Evolutionary conservation across 495 filamentous ascomycete genomes (phyloP).

Genomic region (Aspergillus ostianus): DNA sequence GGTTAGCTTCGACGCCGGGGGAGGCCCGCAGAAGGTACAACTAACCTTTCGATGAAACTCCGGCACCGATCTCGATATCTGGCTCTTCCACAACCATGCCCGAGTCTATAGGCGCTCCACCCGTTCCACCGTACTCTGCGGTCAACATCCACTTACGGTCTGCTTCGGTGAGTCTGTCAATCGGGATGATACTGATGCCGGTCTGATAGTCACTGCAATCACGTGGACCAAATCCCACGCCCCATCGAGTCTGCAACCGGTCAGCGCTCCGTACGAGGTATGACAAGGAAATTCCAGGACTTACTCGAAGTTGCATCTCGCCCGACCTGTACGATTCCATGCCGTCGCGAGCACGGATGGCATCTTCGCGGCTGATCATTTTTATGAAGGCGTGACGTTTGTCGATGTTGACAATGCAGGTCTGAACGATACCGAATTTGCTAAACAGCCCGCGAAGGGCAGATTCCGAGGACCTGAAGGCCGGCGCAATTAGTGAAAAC

Average conservation of each 20-base stretch:
- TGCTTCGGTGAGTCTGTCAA: slow-evolving; percentile 87
- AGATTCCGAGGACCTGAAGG: slow-evolving; percentile 65
- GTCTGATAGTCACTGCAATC: slow-evolving; percentile 96
- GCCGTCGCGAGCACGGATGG: slow-evolving; percentile 77
- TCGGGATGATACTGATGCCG: slow-evolving; percentile 90
- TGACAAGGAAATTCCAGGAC: slow-evolving; percentile 24
- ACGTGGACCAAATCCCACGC: slow-evolving; percentile 93
- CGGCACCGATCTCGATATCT: slow-evolving; percentile 96
- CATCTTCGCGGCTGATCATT: slow-evolving; percentile 87
- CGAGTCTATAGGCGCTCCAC: slow-evolving; percentile 72
- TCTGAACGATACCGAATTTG: slow-evolving; percentile 83
- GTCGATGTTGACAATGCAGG: slow-evolving; percentile 95
- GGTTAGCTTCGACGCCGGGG: neutral
- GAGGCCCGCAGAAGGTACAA: slow-evolving; percentile 5
- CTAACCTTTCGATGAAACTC: slow-evolving; percentile 85
- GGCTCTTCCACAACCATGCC: slow-evolving; percentile 95
- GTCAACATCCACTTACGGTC: slow-evolving; percentile 97
- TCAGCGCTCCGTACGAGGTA: slow-evolving; percentile 21
- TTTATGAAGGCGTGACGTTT: slow-evolving; percentile 99
- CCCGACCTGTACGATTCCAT: slow-evolving; percentile 78
- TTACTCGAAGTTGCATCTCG: slow-evolving; percentile 76
- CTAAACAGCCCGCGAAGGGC: slow-evolving; percentile 77
- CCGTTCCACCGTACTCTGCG: slow-evolving; percentile 89
- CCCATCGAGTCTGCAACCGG: slow-evolving; percentile 80
- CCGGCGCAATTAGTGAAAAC: neutral